Percentiles rank a stretch among this genome's conserved stretches.
These are phyloP conservation scores for Emmonsia crescens DNA, from an alignment of 2,329 filamentous ascomycete species.

Conservation along the genomic window DNA sequence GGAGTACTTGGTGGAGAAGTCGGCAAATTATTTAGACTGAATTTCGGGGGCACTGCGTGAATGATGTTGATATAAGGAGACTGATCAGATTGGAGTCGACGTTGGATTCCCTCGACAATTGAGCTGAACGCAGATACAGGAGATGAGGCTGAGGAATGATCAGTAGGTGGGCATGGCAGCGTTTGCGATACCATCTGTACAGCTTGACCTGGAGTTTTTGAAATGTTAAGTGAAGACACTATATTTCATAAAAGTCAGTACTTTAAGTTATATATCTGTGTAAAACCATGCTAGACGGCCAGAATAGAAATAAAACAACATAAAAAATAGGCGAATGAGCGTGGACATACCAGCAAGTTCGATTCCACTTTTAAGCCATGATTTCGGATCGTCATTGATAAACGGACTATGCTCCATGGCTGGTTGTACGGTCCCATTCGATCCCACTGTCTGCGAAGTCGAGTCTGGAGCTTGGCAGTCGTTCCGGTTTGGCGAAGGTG, in stretches of 20 bases:
- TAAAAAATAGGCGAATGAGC: background rate
- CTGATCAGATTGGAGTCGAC: constrained; percentile 38
- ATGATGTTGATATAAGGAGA: constrained; percentile 54
- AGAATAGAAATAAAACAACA: background rate
- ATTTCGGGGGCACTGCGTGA: constrained; percentile 52
- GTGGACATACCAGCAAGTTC: constrained; percentile 5
- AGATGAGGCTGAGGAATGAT: constrained; percentile 15
- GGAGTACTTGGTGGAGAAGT: constrained; percentile 54
- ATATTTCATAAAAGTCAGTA: constrained; percentile 2
- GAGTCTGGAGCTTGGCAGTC: background rate
- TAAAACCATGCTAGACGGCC: too few relatives aligned
- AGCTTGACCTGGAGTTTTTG: constrained; percentile 28
- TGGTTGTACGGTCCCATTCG: background rate
- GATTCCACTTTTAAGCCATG: constrained; percentile 5
- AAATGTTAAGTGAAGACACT: constrained; percentile 31
- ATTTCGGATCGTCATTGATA: background rate
- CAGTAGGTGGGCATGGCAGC: constrained; percentile 44
- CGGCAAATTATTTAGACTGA: constrained; percentile 51
- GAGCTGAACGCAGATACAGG: constrained; percentile 37
- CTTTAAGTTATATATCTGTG: background rate
- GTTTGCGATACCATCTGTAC: constrained; percentile 51
- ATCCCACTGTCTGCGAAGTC: background rate
- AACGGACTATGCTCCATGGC: background rate
- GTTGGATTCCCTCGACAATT: constrained; percentile 46
- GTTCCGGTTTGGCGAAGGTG: background rate